Conservation (phyloP, 495 filamentous ascomycete genomes). For the Penicillium chermesinum region DNA sequence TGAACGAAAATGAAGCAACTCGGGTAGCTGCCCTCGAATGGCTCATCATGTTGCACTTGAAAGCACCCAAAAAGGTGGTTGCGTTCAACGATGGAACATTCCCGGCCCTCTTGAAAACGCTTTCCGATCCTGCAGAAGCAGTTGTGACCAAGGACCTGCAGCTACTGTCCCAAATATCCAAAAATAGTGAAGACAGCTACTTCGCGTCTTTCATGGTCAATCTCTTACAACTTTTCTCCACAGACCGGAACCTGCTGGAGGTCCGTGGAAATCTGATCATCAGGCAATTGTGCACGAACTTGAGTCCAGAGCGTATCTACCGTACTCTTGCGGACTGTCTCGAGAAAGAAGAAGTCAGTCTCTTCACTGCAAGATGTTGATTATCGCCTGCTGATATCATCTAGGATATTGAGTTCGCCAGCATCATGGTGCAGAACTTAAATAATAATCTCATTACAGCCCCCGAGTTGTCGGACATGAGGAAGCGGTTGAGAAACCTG, state of each 20-base stretch:
- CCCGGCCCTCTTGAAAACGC: conserved; percentile 89
- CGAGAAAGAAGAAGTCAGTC: conserved; percentile 79
- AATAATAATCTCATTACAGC: conserved; percentile 99
- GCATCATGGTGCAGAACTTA: conserved; percentile 98
- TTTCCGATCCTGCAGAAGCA: conserved; percentile 91
- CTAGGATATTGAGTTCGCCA: conserved; percentile 90
- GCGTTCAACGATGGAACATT: conserved; percentile 98
- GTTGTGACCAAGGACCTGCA: conserved; percentile 95
- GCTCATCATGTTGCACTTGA: conserved; percentile 95
- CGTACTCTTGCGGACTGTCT: conserved; percentile 93
- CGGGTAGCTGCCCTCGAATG: conserved; percentile 89
- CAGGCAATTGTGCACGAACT: conserved; percentile 83
- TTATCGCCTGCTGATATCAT: conserved; percentile 8
- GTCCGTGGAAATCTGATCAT: conserved; percentile 95
- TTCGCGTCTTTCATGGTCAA: conserved; percentile 98
- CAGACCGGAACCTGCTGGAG: conserved; percentile 84
- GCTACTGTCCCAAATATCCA: conserved; percentile 90
- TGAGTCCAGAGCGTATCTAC: conserved; percentile 94
- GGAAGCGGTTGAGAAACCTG: conserved; percentile 83
- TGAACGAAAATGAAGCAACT: conserved; percentile 95
- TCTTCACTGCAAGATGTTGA: background rate
- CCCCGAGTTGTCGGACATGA: conserved; percentile 83
- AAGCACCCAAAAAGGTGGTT: conserved; percentile 87
- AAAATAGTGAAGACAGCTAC: conserved; percentile 93
- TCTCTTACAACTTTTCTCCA: conserved; percentile 89